Conservation (phyloP, 2,329 filamentous ascomycete genomes). For the Aspergillus spinulosporus region DNA sequence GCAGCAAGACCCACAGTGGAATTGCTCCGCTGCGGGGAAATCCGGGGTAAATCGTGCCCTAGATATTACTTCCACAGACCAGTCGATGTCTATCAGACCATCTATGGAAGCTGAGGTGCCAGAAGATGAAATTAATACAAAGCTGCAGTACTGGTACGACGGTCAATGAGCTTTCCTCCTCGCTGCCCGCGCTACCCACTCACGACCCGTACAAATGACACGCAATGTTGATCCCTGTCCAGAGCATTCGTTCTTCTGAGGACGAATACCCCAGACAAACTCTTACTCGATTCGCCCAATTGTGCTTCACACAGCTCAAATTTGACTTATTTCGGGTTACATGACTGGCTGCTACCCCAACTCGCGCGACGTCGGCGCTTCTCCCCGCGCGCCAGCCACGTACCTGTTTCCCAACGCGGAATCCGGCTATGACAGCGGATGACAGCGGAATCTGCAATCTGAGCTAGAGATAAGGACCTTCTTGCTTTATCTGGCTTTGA, state of each 20-base stretch:
- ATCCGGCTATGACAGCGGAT: background rate
- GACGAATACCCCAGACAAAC: background rate
- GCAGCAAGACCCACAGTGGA: constrained; percentile 9
- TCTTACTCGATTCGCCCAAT: background rate
- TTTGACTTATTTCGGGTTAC: background rate
- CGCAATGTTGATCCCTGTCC: background rate
- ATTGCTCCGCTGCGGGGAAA: constrained; percentile 12
- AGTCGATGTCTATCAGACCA: background rate
- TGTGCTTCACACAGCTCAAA: background rate
- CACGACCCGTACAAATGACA: background rate
- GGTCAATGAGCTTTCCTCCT: background rate
- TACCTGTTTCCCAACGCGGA: constrained; percentile 2
- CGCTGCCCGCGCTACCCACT: background rate
- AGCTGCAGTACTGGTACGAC: background rate
- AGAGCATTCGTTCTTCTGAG: background rate
- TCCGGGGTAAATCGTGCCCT: constrained; percentile 4
- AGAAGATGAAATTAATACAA: background rate
- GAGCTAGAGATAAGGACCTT: too few relatives aligned
- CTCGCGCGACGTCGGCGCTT: background rate
- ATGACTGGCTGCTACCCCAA: background rate
- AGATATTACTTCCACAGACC: background rate
- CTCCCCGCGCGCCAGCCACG: background rate
- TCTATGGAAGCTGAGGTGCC: background rate
- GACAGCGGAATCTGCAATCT: constrained; percentile 5
- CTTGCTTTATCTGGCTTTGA: background rate